A percentile compares a stretch with the other conserved stretches of the same genome.
Conservation (phyloP, 352 stramenopile species). For the Pythium scleroteichum region DNA sequence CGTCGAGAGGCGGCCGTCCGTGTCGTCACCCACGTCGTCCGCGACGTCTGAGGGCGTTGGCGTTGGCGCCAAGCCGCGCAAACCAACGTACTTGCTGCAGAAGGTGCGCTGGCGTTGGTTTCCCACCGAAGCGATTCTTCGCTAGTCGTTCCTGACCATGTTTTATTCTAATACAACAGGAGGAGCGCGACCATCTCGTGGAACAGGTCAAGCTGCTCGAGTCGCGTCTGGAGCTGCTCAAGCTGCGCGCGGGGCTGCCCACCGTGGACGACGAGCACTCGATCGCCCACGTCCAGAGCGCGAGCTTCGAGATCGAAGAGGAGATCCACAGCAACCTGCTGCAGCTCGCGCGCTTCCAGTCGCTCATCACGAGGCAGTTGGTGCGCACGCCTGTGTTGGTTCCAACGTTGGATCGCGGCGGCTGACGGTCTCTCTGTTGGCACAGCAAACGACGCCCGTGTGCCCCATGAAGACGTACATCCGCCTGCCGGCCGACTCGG, state of each 20-base stretch:
- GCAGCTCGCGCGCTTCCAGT: slow-evolving; percentile 17
- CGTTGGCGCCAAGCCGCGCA: slow-evolving; percentile 15
- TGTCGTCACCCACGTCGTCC: slow-evolving; percentile 1
- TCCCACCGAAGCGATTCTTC: too few species aligned
- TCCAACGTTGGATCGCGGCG: too few species aligned
- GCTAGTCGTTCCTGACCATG: too few species aligned
- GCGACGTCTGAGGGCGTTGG: neutral
- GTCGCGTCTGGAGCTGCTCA: slow-evolving; percentile 23
- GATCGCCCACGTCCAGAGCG: slow-evolving; percentile 12
- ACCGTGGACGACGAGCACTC: slow-evolving; percentile 20
- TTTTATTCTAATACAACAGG: too few species aligned
- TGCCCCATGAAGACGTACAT: slow-evolving; percentile 22
- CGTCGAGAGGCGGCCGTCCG: neutral
- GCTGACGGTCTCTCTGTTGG: too few species aligned
- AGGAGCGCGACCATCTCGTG: slow-evolving; percentile 18
- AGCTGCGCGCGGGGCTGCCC: slow-evolving; percentile 17
- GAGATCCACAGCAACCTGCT: slow-evolving; percentile 25
- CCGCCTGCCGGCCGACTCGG: slow-evolving; percentile 12
- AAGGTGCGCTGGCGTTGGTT: slow-evolving; percentile 17
- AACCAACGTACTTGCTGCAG: slow-evolving; percentile 27
- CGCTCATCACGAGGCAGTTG: slow-evolving; percentile 20
- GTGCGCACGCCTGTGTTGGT: too few species aligned
- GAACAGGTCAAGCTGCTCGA: slow-evolving; percentile 18
- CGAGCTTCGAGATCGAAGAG: slow-evolving; percentile 24
- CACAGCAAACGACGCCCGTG: slow-evolving; percentile 23